Percentiles rank a stretch among this genome's conserved stretches.
Evolutionary conservation across 192 early-diverging fungal species (phyloP).

Genomic region (Dimargaris verticillata): DNA sequence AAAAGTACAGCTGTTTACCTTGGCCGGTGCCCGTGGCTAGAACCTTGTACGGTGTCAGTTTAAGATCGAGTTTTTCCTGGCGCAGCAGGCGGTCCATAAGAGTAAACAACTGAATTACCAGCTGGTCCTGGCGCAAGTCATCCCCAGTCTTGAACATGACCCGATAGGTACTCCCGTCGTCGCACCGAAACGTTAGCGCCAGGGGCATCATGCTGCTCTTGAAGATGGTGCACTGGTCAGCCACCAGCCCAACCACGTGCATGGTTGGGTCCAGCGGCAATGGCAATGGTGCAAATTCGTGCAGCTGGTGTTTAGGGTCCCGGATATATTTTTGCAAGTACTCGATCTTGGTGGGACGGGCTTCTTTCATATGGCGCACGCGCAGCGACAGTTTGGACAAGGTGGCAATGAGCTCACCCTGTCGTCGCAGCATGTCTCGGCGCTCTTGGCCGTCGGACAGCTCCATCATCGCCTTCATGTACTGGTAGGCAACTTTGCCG

Average conservation of each 20-base stretch:
- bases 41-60: constrained; percentile 86
- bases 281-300: constrained; percentile 65
- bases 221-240: constrained; percentile 70
- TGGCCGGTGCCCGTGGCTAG: constrained; percentile 89
- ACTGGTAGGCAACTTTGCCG: constrained; percentile 70
- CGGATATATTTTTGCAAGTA: constrained; percentile 52
- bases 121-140: constrained; percentile 92
- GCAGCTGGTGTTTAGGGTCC: constrained; percentile 70
- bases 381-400: constrained; percentile 60
- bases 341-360: constrained; percentile 81
- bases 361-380: constrained; percentile 60
- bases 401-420: constrained; percentile 66
- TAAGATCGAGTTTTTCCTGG: constrained; percentile 91
- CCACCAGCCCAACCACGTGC: constrained; percentile 70
- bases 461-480: constrained; percentile 49
- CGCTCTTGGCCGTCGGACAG: constrained; percentile 40
- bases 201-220: constrained; percentile 83
- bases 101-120: constrained; percentile 93
- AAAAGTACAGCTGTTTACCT: not conserved
- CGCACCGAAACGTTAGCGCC: constrained; percentile 63
- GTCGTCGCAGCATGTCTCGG: constrained; percentile 58
- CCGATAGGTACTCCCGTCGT: constrained; percentile 77
- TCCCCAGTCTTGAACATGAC: constrained; percentile 98
- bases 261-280: constrained; percentile 84
- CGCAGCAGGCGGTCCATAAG: constrained; percentile 90